A percentile compares a stretch with the other conserved stretches of the same genome.
These are phyloP conservation scores for Dictyostelium gargantuum DNA, from an alignment of 208 protist species.

Conservation along the genomic window DNA sequence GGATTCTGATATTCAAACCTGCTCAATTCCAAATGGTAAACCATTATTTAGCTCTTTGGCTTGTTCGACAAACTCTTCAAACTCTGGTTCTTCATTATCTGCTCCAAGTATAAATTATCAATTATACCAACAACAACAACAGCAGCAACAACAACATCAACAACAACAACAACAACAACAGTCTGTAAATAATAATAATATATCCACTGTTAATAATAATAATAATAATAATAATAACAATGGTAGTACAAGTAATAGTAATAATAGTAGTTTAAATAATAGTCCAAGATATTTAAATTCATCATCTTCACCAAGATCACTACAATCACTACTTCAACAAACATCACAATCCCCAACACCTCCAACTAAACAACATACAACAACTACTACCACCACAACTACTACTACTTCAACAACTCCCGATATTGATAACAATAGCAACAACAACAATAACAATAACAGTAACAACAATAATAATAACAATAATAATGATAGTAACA, in stretches of 20 bases:
- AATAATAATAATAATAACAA: neutral
- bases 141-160: neutral
- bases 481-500: neutral
- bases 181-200: neutral
- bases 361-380: neutral
- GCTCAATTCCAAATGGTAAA: neutral
- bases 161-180: neutral
- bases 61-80: neutral
- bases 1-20: neutral
- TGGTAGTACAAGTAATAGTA: neutral
- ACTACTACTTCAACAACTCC: neutral
- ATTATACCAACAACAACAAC: neutral
- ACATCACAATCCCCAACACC: neutral
- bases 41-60: neutral
- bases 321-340: neutral
- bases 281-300: neutral
- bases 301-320: neutral
- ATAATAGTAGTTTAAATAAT: slow-evolving; percentile 19
- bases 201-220: neutral
- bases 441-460: neutral
- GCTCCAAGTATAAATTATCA: neutral
- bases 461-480: neutral
- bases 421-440: neutral
- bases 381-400: neutral
- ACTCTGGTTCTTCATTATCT: neutral